Evolutionary conservation across 2,329 filamentous ascomycete genomes (phyloP), one percentile per base, ranked within the genome.

Genomic region (Colletotrichum sp.): DNA sequence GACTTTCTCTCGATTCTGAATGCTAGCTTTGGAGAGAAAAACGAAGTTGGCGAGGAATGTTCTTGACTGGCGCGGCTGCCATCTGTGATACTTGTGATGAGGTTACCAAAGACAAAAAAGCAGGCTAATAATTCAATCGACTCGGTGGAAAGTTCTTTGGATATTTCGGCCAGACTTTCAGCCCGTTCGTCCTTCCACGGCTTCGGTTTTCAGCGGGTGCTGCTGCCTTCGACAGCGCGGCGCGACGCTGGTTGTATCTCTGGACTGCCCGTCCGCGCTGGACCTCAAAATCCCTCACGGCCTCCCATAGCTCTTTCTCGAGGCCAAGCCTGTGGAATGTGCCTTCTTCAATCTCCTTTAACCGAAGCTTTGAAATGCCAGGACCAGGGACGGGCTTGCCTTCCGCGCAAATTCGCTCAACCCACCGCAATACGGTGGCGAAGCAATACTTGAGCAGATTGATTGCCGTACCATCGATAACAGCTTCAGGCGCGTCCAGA

Each of bases 31-130:
- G 18, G 39, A 49, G 0, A 12, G 44, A 3, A 49, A 21, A 2
- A 21, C 18, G 44, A 49, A 21, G 44, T 49, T 12, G 18, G 44
- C 9, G 12, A 18, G 44, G 2, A 0, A 4, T 21, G 9, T 21
- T 49, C 44, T 4, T 49, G n/a, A 6, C 44, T 12, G 3, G 10
- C n/a, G 18, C 18, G 1, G 15, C 9, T 49, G 44, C 44, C 44
- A 49, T 21, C 9, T 21, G 5, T 21, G 18, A 21, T 12, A 4
- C 10, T n/a, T 1, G 44, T 21, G 13, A 12, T 49, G 9, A n/a
- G 18, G n/a, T 13, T 49, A 0, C n/a, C 3, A 21, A 49, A n/a
- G 9, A 6, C 3, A 21, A 4, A 49, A 49, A 1, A 4, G 3
- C 5, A 21, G 44, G n/a, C 34, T 16, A 36, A 1, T 8, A 4